Base-by-base conservation (phyloP, 2,329 filamentous ascomycete genomes). In the Trichophyton rubrum region DNA sequence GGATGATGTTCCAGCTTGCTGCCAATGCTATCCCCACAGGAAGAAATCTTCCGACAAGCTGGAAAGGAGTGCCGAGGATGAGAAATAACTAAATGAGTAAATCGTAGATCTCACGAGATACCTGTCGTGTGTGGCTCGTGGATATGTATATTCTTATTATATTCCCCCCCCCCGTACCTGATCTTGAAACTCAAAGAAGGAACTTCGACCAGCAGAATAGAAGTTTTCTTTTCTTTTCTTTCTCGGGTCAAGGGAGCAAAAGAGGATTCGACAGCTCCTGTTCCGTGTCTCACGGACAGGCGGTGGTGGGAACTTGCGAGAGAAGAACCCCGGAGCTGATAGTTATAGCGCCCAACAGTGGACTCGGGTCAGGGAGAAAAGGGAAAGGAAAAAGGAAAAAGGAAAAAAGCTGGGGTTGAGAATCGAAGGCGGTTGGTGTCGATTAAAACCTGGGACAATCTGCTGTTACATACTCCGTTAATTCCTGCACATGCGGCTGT, bases 81-180 rank as follows among this genome's bases (percentile, higher is more conserved):
- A 33, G 30, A 43, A 38, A 38, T 30, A 30, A 30, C 27, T 30
- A 30, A 13, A 13, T 38, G 11, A 38, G 11, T 38, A 13, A 38
- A 55, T 55, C 51, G 51, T 55, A 55, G 51, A 55, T 55, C 51
- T 55, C 51, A 55, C 51, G 51, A 55, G 51, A 55, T 55, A 35
- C 45, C 30, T 55, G 51, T 55, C 33, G 33, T 24, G 27, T 33
- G 51, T 55, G 51, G 51, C 51, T 55, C 51, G 51, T 55, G 51
- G 51, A 27, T 35, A 35, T 13, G 33, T 30, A 30, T 30, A 30
- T 27, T 27, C 3, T 27, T 27, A 27, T 55, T 30, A 30, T 38
- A 55, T 3, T 3, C 33, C 33, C 51, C 30, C 51, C 51, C 51
- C 30, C 51, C 51, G 51, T 55, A 17, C 51, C 51, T 55, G 51